phyloP scores from a whole-genome alignment of 192 early-diverging fungal genomes.

The Oehlia diaphana region DNA sequence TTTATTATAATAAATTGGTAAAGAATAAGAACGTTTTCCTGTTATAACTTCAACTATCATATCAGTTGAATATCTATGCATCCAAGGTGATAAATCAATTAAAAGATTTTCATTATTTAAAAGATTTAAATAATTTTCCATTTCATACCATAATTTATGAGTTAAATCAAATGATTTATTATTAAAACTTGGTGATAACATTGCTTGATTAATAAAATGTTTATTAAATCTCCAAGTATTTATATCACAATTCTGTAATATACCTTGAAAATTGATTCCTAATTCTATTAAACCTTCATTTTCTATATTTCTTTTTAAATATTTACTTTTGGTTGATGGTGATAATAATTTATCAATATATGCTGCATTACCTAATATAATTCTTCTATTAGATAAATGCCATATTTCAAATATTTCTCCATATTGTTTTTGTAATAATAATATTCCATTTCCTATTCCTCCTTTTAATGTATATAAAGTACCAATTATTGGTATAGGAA shows the following conservation, averaged over 20 bases:
- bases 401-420: slow-evolving; percentile 1
- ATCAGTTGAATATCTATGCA: neutral
- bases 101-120: neutral
- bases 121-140: neutral
- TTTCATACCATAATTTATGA: slow-evolving; percentile 1
- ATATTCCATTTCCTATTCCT: neutral
- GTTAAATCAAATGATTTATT: neutral
- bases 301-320: neutral
- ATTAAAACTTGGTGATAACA: neutral
- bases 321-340: neutral
- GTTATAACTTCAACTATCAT: neutral
- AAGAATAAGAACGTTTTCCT: neutral
- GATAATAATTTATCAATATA: neutral
- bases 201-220: neutral
- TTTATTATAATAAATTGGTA: too few relatives aligned
- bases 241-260: neutral
- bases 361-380: neutral
- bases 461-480: neutral
- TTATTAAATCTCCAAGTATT: neutral
- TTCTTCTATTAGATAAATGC: neutral
- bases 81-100: neutral
- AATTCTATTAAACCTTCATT: neutral
- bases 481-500: neutral
- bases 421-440: neutral
- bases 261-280: neutral